phyloP scores from a whole-genome alignment of 164 flowering plant genomes.

The Vitis rotundifolia region DNA sequence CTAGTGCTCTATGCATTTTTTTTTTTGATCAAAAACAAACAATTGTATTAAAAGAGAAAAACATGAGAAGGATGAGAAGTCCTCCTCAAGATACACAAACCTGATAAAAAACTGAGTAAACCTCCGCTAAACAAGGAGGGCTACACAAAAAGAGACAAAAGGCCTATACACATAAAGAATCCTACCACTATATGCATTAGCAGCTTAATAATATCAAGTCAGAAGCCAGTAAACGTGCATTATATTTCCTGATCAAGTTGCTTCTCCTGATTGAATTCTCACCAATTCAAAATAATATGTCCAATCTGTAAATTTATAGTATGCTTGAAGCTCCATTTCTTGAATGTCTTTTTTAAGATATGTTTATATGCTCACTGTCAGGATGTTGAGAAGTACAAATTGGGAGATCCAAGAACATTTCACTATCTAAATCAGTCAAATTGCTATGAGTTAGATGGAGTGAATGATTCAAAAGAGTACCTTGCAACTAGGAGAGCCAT shows the following conservation, averaged over 20 bases:
- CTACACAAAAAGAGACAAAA: no score
- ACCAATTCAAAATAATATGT: neutral
- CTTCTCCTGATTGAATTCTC: neutral
- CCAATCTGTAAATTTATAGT: neutral
- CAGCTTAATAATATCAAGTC: no score
- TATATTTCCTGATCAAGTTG: neutral
- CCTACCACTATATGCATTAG: no score
- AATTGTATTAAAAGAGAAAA: no score
- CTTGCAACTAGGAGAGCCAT: slow-evolving; percentile 80
- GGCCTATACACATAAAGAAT: no score
- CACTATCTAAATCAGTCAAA: slow-evolving; percentile 88
- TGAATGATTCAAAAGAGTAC: slow-evolving; percentile 78
- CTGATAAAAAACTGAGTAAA: no score
- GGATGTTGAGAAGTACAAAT: slow-evolving; percentile 69
- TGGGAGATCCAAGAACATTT: slow-evolving; percentile 70
- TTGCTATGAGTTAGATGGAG: slow-evolving; percentile 69
- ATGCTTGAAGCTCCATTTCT: neutral
- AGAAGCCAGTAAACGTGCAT: no score
- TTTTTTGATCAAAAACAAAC: no score
- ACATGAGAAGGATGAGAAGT: no score
- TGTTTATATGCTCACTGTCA: slow-evolving; percentile 14
- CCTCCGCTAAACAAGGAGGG: no score
- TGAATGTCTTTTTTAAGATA: neutral
- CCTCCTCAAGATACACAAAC: no score
- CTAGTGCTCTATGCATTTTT: no score